A percentile compares a stretch with the other conserved stretches of the same genome.
phyloP scores from a whole-genome alignment of 768 basidiomycete species.

The Termitomyces sp. region DNA sequence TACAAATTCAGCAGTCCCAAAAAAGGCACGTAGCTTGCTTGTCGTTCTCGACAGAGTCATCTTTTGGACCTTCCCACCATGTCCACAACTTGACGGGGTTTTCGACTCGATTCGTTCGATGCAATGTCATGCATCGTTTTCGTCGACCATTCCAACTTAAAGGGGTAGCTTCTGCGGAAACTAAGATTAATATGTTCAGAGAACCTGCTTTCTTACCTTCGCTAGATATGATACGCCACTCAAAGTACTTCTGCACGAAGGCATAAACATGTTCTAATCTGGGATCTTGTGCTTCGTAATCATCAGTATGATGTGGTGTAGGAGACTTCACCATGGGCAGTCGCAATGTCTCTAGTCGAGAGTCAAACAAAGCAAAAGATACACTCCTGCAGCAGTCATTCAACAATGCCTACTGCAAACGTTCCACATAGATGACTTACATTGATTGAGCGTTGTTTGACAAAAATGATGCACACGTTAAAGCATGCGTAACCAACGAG shows the following conservation, averaged over 20 bases:
- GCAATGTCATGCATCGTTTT: conserved; percentile 10
- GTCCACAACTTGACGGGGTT: conserved; percentile 7
- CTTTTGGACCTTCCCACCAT: conserved; percentile 14
- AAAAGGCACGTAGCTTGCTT: conserved; percentile 6
- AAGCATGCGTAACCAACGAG: conserved; percentile 18
- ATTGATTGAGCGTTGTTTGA: conserved; percentile 2
- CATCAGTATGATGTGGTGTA: conserved; percentile 7
- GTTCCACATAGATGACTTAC: conserved; percentile 1
- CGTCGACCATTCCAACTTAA: not conserved
- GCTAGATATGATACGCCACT: conserved; percentile 44
- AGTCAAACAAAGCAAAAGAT: conserved; percentile 58
- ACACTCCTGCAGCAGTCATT: conserved; percentile 11
- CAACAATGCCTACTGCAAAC: not conserved
- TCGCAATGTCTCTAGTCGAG: conserved; percentile 45
- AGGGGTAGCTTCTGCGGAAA: not conserved
- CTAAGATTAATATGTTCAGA: not conserved
- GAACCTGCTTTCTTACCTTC: conserved; percentile 29
- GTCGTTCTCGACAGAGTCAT: not conserved
- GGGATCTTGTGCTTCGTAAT: conserved; percentile 3
- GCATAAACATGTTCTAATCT: conserved; percentile 34
- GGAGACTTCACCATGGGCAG: conserved; percentile 43
- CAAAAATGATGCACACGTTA: conserved; percentile 19
- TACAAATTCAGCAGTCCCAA: conserved; percentile 4
- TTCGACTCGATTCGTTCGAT: not conserved
- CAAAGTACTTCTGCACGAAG: conserved; percentile 53